Conservation (phyloP, 805 yeast genomes). For the Debaryomyces tyrocola region DNA sequence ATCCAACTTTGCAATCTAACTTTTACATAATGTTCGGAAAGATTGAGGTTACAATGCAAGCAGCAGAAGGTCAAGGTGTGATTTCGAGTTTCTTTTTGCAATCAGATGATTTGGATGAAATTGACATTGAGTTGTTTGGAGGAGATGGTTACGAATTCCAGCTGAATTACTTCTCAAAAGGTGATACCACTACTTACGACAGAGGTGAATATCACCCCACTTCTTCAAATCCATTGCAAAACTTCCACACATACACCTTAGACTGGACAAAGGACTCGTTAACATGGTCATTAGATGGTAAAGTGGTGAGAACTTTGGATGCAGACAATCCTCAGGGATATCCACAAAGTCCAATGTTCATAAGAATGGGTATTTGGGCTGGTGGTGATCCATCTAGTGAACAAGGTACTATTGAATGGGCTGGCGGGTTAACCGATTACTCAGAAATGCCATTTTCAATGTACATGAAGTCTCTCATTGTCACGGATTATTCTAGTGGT, state of each 20-base stretch:
- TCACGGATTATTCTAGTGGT: conserved; percentile 73
- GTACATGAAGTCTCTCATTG: conserved; percentile 57
- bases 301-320: conserved; percentile 60
- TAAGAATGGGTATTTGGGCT: conserved; percentile 74
- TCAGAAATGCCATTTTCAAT: conserved; percentile 66
- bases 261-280: conserved; percentile 75
- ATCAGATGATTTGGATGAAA: conserved; percentile 83
- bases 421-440: conserved; percentile 74
- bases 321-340: conserved; percentile 61
- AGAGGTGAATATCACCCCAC: conserved; percentile 74
- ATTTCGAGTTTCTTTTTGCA: conserved; percentile 81
- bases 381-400: conserved; percentile 72
- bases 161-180: conserved; percentile 79
- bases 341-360: conserved; percentile 89
- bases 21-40: conserved; percentile 90
- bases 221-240: conserved; percentile 49
- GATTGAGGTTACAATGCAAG: conserved; percentile 67
- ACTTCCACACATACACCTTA: conserved; percentile 74
- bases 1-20: conserved; percentile 74
- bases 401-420: conserved; percentile 77
- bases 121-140: conserved; percentile 87
- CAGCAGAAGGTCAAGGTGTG: conserved; percentile 78
- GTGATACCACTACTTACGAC: conserved; percentile 72
- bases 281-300: conserved; percentile 75
- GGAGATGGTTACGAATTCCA: conserved; percentile 74